Percentiles rank a stretch among this genome's conserved stretches.
These are phyloP conservation scores for Pseudocercospora vitis DNA, from an alignment of 2,329 filamentous ascomycete genomes.

Conservation along the genomic window DNA sequence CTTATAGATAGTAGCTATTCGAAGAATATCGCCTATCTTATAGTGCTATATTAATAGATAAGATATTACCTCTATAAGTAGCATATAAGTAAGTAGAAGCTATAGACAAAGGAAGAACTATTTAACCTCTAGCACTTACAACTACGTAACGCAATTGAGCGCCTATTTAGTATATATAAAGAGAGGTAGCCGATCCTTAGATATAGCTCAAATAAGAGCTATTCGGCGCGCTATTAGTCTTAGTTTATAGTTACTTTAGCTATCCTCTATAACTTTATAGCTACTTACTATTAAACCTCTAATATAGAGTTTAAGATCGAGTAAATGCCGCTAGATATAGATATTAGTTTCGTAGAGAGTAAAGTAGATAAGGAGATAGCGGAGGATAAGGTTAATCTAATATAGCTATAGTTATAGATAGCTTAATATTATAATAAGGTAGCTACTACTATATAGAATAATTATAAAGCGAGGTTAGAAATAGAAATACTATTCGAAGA, in stretches of 20 bases:
- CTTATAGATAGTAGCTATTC: background rate
- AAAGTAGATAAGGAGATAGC: background rate
- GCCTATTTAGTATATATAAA: slow-evolving; percentile 8
- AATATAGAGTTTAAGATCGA: background rate
- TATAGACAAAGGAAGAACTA: slow-evolving; percentile 7
- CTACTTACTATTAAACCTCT: background rate
- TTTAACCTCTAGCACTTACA: slow-evolving; percentile 9
- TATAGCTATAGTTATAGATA: background rate
- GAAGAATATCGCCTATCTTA: slow-evolving; percentile 1
- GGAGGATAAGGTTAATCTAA: background rate
- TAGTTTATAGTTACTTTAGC: background rate
- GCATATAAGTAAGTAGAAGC: background rate
- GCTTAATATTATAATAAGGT: background rate
- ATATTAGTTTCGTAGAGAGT: background rate
- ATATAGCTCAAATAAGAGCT: background rate
- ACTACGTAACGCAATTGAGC: slow-evolving; percentile 4
- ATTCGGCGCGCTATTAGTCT: background rate
- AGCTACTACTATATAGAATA: background rate
- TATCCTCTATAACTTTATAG: background rate
- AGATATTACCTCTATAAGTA: slow-evolving; percentile 5
- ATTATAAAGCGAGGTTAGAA: background rate
- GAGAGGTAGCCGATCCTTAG: background rate
- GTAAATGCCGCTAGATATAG: background rate
- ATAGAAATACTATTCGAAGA: background rate
- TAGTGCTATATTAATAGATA: slow-evolving; percentile 3